phyloP scores from a whole-genome alignment of 768 basidiomycete genomes.

The Tylopilus subfusipes region DNA sequence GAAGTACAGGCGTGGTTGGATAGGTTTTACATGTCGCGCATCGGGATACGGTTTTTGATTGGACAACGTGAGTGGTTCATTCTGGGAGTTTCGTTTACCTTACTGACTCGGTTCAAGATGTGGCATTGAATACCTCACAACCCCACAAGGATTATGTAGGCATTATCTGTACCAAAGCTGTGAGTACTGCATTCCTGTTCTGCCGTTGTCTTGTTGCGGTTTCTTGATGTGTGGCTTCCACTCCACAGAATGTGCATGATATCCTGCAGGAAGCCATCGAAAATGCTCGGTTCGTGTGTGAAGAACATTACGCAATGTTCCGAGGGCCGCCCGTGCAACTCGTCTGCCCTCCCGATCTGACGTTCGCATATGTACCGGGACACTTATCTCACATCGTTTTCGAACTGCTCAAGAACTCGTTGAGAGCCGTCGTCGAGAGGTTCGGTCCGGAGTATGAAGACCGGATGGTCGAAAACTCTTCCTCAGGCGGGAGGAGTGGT shows the following conservation, averaged over 20 bases:
- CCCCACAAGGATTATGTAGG: slow-evolving; percentile 91
- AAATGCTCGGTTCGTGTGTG: slow-evolving; percentile 91
- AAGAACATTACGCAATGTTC: slow-evolving; percentile 96
- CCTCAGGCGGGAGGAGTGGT: not conserved
- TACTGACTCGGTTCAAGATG: slow-evolving; percentile 49
- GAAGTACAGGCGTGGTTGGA: slow-evolving; percentile 98
- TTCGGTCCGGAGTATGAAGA: slow-evolving; percentile 80
- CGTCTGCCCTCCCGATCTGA: slow-evolving; percentile 82
- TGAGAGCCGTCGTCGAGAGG: slow-evolving; percentile 92
- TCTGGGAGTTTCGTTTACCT: not conserved
- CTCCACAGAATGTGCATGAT: slow-evolving; percentile 79
- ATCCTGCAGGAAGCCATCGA: slow-evolving; percentile 97
- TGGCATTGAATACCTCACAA: slow-evolving; percentile 88
- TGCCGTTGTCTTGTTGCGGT: not conserved
- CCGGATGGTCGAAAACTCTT: not conserved
- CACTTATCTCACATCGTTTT: slow-evolving; percentile 97
- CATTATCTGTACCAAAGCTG: slow-evolving; percentile 91
- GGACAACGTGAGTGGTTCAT: slow-evolving; percentile 71
- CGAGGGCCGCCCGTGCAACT: slow-evolving; percentile 94
- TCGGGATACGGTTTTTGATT: slow-evolving; percentile 93
- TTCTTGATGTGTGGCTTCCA: not conserved
- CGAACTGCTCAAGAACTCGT: slow-evolving; percentile 95
- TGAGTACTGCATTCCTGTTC: slow-evolving; percentile 36
- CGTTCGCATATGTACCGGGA: slow-evolving; percentile 93
- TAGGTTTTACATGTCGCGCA: slow-evolving; percentile 93